Base-by-base conservation (phyloP, 495 filamentous ascomycete species). In the Stereocaulon alpinum region DNA sequence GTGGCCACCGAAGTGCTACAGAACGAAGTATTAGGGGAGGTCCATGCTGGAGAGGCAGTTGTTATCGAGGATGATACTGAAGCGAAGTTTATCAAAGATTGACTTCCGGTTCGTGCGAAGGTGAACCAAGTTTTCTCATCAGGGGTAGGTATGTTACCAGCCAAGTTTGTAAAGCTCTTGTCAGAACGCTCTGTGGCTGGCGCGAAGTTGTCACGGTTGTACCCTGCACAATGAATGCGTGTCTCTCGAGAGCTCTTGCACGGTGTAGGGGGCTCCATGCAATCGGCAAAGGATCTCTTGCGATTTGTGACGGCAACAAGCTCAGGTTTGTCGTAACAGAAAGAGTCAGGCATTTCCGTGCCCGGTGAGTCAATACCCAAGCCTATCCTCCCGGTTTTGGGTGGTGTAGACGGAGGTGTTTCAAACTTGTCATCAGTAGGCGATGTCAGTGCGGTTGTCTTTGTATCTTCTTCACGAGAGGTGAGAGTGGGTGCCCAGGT, bases 21-120 rank as follows among this genome's bases (percentile, higher is more conserved):
- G 41, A 68, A 68, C 4, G 66, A 68, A 0, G 64, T 64, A 41
- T 58, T 62, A 10, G 66, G 63, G 6, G 65, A 63, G 11, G 63
- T 66, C 49, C 58, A 42, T 15, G 61, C 40, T 1, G 61, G 50
- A 10, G 64, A 58, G 1, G 18, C 18, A 24, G 37, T 63, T 24
- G 58, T 65, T 6, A 50, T 40, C 0, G 63, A 66, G 0, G 61
- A 62, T 6, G 58, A 45, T 12, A 53, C n/a, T 0, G 66, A 64
- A 17, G 55, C 55, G 17, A 42, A 54, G 4, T 52, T 24, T 24
- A 3, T 24, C 24, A 24, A 24, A 24, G 24, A 24, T 24, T 24
- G 24, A 24, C 24, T 24, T 24, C 24, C 24, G 24, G 3, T 24
- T 24, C 24, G 17, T 3, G 47, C 15, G 6, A 29, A 32, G 10